Percentiles rank a stretch among this genome's conserved stretches.
Evolutionary conservation across 192 early-diverging fungal species (phyloP).

Genomic region (Backusella circina): DNA sequence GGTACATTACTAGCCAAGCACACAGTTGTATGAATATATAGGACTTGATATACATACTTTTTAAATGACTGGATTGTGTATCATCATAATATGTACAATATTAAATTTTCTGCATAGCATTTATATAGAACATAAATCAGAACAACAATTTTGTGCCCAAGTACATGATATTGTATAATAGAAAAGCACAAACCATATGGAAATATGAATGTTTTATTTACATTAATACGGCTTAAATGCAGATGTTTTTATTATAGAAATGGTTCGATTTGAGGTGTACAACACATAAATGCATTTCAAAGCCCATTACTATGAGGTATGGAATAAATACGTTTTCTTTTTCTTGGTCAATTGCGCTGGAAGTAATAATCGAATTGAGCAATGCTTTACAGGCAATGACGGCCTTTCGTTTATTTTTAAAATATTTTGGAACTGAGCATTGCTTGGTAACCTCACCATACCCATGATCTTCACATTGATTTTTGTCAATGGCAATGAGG

Average conservation of each 20-base stretch:
- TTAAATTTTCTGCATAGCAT: background rate
- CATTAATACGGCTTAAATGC: background rate
- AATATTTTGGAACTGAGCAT: background rate
- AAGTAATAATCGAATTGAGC: conserved; percentile 1
- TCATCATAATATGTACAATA: no score
- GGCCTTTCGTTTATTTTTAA: conserved; percentile 7
- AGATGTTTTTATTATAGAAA: conserved; percentile 3
- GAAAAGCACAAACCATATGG: background rate
- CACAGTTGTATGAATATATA: no score
- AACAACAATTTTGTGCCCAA: background rate
- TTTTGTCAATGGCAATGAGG: background rate
- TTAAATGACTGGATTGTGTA: no score
- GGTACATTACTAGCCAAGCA: no score
- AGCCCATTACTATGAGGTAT: conserved; percentile 12
- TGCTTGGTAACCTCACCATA: background rate
- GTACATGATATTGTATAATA: background rate
- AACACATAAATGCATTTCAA: conserved; percentile 9
- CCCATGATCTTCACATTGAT: background rate
- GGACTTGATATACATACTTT: no score
- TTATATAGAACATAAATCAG: background rate
- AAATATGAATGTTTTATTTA: conserved; percentile 1
- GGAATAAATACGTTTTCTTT: background rate
- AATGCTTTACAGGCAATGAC: conserved; percentile 4
- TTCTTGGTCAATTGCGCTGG: background rate
- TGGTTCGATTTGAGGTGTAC: background rate